A percentile compares a stretch with the other conserved stretches of the same genome.
phyloP scores from a whole-genome alignment of 352 stramenopile species.

The Globisporangium sylvaticum region DNA sequence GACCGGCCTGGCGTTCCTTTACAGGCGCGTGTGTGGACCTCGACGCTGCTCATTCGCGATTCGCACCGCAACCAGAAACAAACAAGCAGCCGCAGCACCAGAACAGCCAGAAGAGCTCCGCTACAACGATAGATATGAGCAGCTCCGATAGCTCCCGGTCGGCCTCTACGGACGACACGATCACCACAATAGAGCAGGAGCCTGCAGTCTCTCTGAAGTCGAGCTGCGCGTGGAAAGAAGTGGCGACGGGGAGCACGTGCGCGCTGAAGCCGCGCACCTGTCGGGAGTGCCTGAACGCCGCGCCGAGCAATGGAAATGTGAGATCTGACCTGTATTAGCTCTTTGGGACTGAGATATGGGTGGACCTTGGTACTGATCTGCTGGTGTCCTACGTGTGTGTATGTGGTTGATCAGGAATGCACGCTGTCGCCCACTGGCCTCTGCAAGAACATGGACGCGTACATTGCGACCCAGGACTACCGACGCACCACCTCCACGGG shows the following conservation, averaged over 20 bases:
- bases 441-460: slow-evolving; percentile 17
- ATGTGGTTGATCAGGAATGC: slow-evolving; percentile 14
- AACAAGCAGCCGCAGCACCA: background rate
- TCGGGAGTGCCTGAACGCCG: slow-evolving; percentile 28
- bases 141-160: background rate
- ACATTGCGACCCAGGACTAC: slow-evolving; percentile 25
- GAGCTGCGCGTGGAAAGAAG: slow-evolving; percentile 31
- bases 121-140: background rate
- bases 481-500: slow-evolving; percentile 5
- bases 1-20: background rate
- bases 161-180: background rate
- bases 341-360: background rate
- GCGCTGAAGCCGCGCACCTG: slow-evolving; percentile 28
- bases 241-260: slow-evolving; percentile 11
- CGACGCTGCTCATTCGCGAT: background rate
- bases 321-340: background rate
- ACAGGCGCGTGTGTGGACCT: background rate
- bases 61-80: background rate
- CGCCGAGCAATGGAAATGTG: slow-evolving; percentile 31
- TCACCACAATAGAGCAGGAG: background rate
- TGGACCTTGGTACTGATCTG: background rate
- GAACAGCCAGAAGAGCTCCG: background rate
- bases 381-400: background rate
- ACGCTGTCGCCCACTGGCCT: slow-evolving; percentile 24
- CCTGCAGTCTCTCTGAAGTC: slow-evolving; percentile 3